Evolutionary conservation across 305 asterid species (phyloP), one percentile per base, ranked within the genome.

Genomic region (Plantago coronopus): DNA sequence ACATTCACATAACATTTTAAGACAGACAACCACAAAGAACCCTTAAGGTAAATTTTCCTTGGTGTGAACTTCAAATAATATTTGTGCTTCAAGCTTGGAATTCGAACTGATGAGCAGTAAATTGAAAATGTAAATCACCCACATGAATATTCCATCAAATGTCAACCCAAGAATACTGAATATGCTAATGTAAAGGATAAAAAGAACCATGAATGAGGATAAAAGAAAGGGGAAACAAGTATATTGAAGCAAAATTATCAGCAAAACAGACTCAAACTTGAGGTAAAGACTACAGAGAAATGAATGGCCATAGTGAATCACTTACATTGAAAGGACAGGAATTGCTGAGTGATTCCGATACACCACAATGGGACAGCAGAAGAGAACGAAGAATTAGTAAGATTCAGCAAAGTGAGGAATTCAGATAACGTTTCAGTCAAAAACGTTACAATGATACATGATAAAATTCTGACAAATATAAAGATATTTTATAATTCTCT

Each of bases 251-350:
- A n/a, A n/a, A n/a, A n/a, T n/a, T 55, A 31, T 57, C 57, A 31
- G 14, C 12, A 59, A 21, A 23, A 55, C 45, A 40, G 38, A 37
- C 40, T 6, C 40, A 34, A 34, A 34, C 40, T 34, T 34, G 13
- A 34, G 40, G 40, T 34, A 27, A 2, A 27, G 31, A 27, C 31
- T 8, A 58, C 9, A 2, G 38, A 42, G 19, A 19, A 13, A 14
- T 25, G 18, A 42, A 15, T 6, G 51, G 18, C 51, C 18, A 48
- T 62, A 59, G 29, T 16, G 68, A 42, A 61, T 29, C 58, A 80
- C 99, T 89, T 83, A 93, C 99, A 81, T 89, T 59, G 99, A 93
- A 67, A 93, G 95, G 68, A 93, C 95, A 23, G 99, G 99, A 77
- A 93, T 93, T 22, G 96, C 99, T 93, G 91, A 72, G 67, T 69